Conservation (phyloP, 257 asterid genomes). For the Fraxinus cuspidata region DNA sequence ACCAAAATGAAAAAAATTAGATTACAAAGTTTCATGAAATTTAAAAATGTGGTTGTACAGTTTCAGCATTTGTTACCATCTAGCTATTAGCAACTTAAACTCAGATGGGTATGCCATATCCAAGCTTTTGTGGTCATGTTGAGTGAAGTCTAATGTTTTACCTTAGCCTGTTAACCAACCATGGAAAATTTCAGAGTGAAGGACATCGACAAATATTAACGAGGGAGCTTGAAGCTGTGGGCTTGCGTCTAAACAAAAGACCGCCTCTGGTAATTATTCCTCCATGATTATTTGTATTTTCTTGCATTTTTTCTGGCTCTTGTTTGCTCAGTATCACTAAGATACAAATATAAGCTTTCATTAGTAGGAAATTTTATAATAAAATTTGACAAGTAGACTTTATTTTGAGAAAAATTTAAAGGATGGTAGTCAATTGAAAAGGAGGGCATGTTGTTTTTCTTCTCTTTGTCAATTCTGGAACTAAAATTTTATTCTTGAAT, state of each 20-base stretch:
- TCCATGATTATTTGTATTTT: neutral
- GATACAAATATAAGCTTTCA: neutral
- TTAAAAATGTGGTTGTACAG: neutral
- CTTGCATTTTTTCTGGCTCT: neutral
- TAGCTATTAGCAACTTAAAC: too few relatives aligned
- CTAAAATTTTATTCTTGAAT: slow-evolving; percentile 18
- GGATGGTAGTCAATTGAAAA: neutral
- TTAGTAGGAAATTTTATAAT: neutral
- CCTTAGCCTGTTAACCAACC: slow-evolving; percentile 23
- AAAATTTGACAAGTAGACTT: slow-evolving; percentile 9
- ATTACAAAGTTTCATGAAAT: neutral
- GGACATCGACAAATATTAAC: slow-evolving; percentile 99
- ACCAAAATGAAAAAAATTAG: neutral
- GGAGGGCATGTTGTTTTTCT: neutral
- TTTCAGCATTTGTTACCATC: neutral
- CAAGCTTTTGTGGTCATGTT: neutral
- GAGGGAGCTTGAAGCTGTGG: slow-evolving; percentile 97
- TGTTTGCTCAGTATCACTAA: neutral
- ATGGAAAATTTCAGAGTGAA: slow-evolving; percentile 72
- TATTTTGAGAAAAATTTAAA: slow-evolving; percentile 5
- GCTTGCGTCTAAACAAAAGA: slow-evolving; percentile 88
- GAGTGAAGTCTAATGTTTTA: slow-evolving; percentile 7
- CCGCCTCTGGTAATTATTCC: slow-evolving; percentile 80
- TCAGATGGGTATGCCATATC: neutral
- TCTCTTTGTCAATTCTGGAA: slow-evolving; percentile 7